Conservation (phyloP, 2,329 filamentous ascomycete species). For the Colletotrichum incanum region DNA sequence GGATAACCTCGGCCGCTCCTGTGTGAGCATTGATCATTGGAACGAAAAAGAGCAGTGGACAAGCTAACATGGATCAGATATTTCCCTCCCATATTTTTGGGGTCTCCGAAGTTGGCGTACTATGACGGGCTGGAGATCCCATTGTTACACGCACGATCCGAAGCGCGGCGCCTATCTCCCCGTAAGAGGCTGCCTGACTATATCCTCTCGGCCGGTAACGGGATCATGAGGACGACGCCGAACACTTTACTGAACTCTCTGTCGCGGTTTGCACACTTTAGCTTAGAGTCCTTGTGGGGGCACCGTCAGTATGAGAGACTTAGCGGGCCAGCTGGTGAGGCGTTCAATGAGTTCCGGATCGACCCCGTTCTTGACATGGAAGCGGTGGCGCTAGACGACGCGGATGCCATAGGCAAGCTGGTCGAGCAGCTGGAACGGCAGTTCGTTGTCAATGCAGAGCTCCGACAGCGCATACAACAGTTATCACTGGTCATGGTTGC, state of each 20-base stretch:
- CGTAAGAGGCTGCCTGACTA: conserved; percentile 4
- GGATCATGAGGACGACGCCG: not conserved
- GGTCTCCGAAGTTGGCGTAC: not conserved
- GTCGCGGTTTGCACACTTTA: not conserved
- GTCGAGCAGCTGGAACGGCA: not conserved
- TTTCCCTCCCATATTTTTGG: not conserved
- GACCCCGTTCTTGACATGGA: conserved; percentile 7
- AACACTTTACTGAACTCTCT: not conserved
- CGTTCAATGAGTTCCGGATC: conserved; percentile 1
- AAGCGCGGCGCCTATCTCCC: conserved; percentile 3
- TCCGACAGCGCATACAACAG: not conserved
- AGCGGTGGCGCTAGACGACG: conserved; percentile 10
- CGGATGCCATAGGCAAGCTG: not conserved
- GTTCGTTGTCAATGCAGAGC: not conserved
- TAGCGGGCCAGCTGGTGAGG: not conserved
- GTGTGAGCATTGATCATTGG: not conserved
- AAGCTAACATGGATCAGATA: conserved; percentile 2
- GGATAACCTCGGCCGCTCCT: conserved; percentile 7
- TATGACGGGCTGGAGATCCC: conserved; percentile 13
- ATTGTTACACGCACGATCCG: not conserved
- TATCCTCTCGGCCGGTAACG: not conserved
- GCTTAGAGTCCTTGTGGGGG: conserved; percentile 2
- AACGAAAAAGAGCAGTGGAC: not conserved
- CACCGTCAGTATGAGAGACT: conserved; percentile 5
- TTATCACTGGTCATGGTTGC: not conserved